A percentile compares a stretch with the other conserved stretches of the same genome.
Evolutionary conservation across 2,329 filamentous ascomycete genomes (phyloP).

Genomic region (Falciphora oryzae): DNA sequence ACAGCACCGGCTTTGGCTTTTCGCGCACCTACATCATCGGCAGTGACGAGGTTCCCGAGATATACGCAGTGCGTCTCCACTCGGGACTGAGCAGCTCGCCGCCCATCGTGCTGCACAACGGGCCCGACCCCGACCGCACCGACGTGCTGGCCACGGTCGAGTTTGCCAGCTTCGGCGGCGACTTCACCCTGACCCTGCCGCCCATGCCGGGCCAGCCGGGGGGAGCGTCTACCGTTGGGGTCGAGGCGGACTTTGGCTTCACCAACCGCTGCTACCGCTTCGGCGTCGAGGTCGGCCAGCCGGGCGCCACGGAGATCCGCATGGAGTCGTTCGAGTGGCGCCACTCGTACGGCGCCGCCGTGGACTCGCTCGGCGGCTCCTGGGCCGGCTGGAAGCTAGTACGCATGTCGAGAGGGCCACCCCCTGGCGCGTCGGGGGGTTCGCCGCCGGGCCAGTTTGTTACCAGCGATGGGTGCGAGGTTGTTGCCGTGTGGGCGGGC

Average conservation of each 20-base stretch:
- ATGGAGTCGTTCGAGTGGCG: slow-evolving; percentile 39
- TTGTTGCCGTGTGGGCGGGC: slow-evolving; percentile 36
- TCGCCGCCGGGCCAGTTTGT: slow-evolving; percentile 16
- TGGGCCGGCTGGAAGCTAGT: slow-evolving; percentile 36
- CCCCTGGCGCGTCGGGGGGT: slow-evolving; percentile 13
- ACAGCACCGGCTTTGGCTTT: slow-evolving; percentile 17
- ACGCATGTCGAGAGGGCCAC: slow-evolving; percentile 23
- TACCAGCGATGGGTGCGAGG: slow-evolving; percentile 32
- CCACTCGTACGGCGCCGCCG: slow-evolving; percentile 28
- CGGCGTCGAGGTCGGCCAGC: slow-evolving; percentile 26
- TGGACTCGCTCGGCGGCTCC: slow-evolving; percentile 26
- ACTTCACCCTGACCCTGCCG: slow-evolving; percentile 25
- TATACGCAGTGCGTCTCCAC: slow-evolving; percentile 27
- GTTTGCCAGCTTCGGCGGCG: slow-evolving; percentile 12
- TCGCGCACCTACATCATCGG: slow-evolving; percentile 22
- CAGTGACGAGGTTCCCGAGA: slow-evolving; percentile 24
- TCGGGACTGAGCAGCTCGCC: slow-evolving; percentile 21
- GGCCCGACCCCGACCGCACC: slow-evolving; percentile 19
- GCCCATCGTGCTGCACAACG: slow-evolving; percentile 29
- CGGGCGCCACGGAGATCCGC: slow-evolving; percentile 8
- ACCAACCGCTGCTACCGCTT: slow-evolving; percentile 24
- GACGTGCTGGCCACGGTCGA: slow-evolving; percentile 25
- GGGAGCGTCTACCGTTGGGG: slow-evolving; percentile 13
- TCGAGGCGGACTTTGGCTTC: slow-evolving; percentile 13
- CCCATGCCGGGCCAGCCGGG: slow-evolving; percentile 17